These are phyloP conservation scores for Baudoinia panamericana DNA, from an alignment of 495 filamentous ascomycete species.

Conservation along the genomic window DNA sequence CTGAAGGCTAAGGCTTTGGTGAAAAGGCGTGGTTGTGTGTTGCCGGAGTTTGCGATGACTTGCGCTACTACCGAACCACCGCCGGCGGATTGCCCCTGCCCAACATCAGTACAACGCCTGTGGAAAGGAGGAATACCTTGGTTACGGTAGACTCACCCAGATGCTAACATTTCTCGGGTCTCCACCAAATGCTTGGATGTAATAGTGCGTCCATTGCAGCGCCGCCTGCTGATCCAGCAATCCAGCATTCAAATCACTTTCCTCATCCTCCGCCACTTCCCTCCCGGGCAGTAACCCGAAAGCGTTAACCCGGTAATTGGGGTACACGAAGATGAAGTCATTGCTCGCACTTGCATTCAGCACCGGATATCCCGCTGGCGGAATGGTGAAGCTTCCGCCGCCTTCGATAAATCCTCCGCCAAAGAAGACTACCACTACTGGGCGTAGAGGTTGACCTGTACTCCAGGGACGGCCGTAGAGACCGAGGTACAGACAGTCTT, in stretches of 20 bases:
- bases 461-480: slow-evolving; percentile 46
- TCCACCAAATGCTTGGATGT: slow-evolving; percentile 25
- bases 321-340: slow-evolving; percentile 41
- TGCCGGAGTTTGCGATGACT: slow-evolving; percentile 36
- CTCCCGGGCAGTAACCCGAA: slow-evolving; percentile 46
- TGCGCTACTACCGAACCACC: slow-evolving; percentile 44
- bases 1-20: slow-evolving; percentile 44
- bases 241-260: slow-evolving; percentile 31
- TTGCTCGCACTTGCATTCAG: slow-evolving; percentile 37
- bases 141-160: slow-evolving; percentile 18
- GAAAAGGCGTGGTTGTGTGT: slow-evolving; percentile 25
- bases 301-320: slow-evolving; percentile 44
- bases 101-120: neutral
- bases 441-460: slow-evolving; percentile 29
- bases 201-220: slow-evolving; percentile 24
- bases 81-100: slow-evolving; percentile 38
- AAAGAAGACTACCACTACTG: slow-evolving; percentile 48
- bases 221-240: slow-evolving; percentile 25
- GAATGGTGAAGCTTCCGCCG: slow-evolving; percentile 38
- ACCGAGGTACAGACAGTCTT: slow-evolving; percentile 50
- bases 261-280: slow-evolving; percentile 35
- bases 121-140: neutral
- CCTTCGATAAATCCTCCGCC: slow-evolving; percentile 52
- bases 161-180: slow-evolving; percentile 25
- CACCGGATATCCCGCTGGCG: slow-evolving; percentile 44